Evolutionary conservation across 176 grass and related monocot species (phyloP), one percentile per base, ranked within the genome.

Genomic region (Elaeis guineensis): DNA sequence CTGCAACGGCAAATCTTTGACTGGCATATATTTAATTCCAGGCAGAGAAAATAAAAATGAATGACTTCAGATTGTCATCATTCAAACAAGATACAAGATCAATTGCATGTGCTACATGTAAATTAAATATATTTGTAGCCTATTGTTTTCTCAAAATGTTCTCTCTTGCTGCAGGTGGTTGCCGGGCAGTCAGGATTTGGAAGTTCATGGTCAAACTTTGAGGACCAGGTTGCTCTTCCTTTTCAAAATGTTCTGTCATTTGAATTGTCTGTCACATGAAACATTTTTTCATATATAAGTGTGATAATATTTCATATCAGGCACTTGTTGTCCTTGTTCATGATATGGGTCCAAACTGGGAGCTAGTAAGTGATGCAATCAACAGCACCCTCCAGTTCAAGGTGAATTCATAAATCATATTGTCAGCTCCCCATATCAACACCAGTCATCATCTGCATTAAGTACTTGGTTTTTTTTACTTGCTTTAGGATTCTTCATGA

Each of bases 301-400:
- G 29, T 6, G 4, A 30, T 30, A 30, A 0, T 30, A 30, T 30
- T 60, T 39, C 5, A 64, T 71, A 59, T 25, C 72, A 98, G 93
- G 83, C 81, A 61, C 93, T 98, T 73, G 93, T 98, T 62, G 88
- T 98, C 59, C 87, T 98, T 82, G 93, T 98, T 55, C 93, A 98
- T 83, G 93, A 98, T 86, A 73, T 98, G 93, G 93, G 82, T 81
- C 88, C 86, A 80, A 92, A 98, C 63, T 98, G 93, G 93, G 93
- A 98, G 78, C 69, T 98, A 28, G 82, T 98, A 49, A 98, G 93
- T 17, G 93, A 98, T 1, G 81, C 88, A 26, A 79, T 98, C 57
- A 98, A 98, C 59, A 92, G 56, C 73, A 92, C 90, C 44, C 74
- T 98, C 64, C 87, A 86, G 54, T 76, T 89, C 76, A 98, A 98